Conservation (phyloP, 164 flowering plant genomes). For the Cinnamomum chago region DNA sequence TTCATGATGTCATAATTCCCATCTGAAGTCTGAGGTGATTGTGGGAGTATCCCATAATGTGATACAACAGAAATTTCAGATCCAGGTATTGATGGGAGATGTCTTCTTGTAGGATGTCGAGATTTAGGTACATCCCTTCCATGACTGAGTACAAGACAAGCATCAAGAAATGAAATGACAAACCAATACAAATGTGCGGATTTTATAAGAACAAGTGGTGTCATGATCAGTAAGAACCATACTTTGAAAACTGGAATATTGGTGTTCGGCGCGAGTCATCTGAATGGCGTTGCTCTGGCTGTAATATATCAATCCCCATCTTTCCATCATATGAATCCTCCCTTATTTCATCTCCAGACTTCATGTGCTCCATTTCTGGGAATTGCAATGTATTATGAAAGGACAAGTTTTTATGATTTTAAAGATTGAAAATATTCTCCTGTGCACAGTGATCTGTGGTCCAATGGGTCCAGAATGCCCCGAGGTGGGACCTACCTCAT, state of each 20-base stretch:
- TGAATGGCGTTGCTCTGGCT: constrained; percentile 24
- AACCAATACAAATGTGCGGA: background rate
- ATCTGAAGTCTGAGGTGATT: constrained; percentile 21
- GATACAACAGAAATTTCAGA: constrained; percentile 29
- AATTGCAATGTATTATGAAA: constrained; percentile 9
- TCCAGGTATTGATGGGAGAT: constrained; percentile 36
- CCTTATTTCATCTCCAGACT: constrained; percentile 20
- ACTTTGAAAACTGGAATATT: constrained; percentile 23
- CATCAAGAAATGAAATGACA: background rate
- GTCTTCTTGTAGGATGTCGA: constrained; percentile 28
- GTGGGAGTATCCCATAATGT: constrained; percentile 25
- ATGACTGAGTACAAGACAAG: constrained; percentile 18
- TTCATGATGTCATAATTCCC: constrained; percentile 16
- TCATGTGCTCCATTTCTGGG: constrained; percentile 16
- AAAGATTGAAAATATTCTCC: too few relatives aligned
- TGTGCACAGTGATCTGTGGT: too few relatives aligned
- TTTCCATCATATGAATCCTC: constrained; percentile 17
- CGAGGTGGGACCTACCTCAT: too few relatives aligned
- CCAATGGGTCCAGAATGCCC: too few relatives aligned
- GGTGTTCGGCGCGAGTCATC: constrained; percentile 45
- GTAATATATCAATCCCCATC: constrained; percentile 10
- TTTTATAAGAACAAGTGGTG: background rate
- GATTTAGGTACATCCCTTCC: constrained; percentile 26
- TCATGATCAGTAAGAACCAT: background rate
- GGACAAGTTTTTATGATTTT: background rate